Evolutionary conservation across 83 land plant species (phyloP).

Genomic region (Diphasiastrum complanatum): DNA sequence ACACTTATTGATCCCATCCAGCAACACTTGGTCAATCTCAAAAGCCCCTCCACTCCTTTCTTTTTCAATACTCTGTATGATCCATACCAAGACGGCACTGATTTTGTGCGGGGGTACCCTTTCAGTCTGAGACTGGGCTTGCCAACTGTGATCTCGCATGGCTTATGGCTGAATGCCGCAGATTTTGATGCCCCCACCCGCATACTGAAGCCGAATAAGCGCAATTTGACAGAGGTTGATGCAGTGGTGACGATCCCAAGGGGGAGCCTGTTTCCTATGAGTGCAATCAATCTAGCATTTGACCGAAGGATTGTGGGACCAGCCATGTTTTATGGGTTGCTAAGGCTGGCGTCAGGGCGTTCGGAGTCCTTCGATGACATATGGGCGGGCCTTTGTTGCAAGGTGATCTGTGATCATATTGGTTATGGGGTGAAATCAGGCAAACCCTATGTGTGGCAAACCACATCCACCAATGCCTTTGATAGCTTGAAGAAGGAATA

Average conservation of each 20-base stretch:
- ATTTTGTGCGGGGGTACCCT: constrained; percentile 24
- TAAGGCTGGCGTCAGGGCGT: constrained; percentile 1
- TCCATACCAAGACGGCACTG: constrained; percentile 11
- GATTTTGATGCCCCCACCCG: background rate
- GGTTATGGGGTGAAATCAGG: constrained; percentile 24
- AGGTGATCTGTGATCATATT: constrained; percentile 19
- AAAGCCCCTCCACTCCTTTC: constrained; percentile 14
- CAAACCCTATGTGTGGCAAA: constrained; percentile 11
- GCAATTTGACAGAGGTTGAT: constrained; percentile 28
- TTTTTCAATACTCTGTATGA: constrained; percentile 27
- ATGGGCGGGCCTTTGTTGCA: constrained; percentile 19
- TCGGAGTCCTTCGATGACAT: constrained; percentile 11
- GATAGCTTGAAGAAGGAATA: constrained; percentile 4
- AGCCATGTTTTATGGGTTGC: constrained; percentile 10
- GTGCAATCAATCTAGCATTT: constrained; percentile 14
- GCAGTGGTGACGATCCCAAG: constrained; percentile 21
- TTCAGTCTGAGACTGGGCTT: constrained; percentile 20
- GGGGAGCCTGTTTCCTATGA: constrained; percentile 16
- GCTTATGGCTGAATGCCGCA: constrained; percentile 13
- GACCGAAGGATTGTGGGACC: constrained; percentile 9
- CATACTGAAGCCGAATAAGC: constrained; percentile 1
- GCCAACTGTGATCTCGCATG: constrained; percentile 13
- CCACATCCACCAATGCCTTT: background rate
- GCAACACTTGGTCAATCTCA: constrained; percentile 16
- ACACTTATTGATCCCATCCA: constrained; percentile 17